Evolutionary conservation across 2,329 filamentous ascomycete genomes (phyloP).

Genomic region (Botrytis fabae): DNA sequence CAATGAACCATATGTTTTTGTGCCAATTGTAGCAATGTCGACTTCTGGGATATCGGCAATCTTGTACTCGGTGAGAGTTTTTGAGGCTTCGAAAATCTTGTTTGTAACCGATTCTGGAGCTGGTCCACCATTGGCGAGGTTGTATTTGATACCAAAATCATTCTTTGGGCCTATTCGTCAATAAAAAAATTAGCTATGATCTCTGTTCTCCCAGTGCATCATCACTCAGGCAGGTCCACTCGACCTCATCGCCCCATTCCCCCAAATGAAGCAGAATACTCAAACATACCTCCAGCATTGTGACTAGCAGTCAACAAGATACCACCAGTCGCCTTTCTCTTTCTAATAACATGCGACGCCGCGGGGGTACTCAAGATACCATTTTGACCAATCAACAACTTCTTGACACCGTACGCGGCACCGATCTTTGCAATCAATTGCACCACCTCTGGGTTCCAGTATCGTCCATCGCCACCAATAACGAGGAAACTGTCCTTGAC

Average conservation of each 20-base stretch:
- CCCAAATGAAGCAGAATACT: background rate
- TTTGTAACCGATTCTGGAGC: slow-evolving; percentile 96
- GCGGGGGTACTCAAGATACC: slow-evolving; percentile 96
- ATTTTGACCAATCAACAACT: slow-evolving; percentile 92
- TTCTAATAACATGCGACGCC: slow-evolving; percentile 92
- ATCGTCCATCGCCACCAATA: slow-evolving; percentile 95
- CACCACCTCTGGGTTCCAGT: slow-evolving; percentile 94
- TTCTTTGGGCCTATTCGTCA: slow-evolving; percentile 72
- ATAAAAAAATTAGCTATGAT: slow-evolving; percentile 5
- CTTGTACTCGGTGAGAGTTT: slow-evolving; percentile 89
- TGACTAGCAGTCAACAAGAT: slow-evolving; percentile 97
- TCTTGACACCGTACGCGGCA: slow-evolving; percentile 97
- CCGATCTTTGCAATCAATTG: slow-evolving; percentile 97
- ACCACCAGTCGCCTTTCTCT: slow-evolving; percentile 91
- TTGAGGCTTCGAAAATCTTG: slow-evolving; percentile 93
- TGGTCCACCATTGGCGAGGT: slow-evolving; percentile 91
- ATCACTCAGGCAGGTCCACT: background rate
- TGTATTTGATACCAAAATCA: slow-evolving; percentile 99
- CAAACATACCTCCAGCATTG: slow-evolving; percentile 83
- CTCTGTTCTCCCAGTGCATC: background rate
- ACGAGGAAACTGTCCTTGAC: slow-evolving; percentile 80
- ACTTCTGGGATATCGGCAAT: slow-evolving; percentile 83
- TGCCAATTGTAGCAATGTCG: slow-evolving; percentile 80
- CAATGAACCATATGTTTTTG: slow-evolving; percentile 77
- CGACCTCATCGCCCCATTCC: background rate